A percentile compares a stretch with the other conserved stretches of the same genome.
Conservation (phyloP, 2,329 filamentous ascomycete genomes). For the Fusarium dimerum region DNA sequence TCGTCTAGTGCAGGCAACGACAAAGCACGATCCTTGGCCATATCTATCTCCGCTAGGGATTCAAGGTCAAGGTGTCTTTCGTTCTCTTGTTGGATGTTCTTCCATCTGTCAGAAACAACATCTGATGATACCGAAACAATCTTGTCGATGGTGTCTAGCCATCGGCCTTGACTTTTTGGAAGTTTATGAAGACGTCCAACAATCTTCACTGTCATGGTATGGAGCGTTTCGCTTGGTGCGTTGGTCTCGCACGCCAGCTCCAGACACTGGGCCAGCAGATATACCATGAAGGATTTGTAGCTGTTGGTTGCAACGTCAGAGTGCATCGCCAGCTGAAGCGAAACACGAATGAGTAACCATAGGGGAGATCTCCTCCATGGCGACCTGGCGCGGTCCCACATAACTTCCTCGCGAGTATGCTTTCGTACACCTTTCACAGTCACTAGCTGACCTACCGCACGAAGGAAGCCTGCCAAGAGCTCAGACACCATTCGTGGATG, state of each 20-base stretch:
- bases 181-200: constrained; percentile 13
- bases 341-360: constrained; percentile 57
- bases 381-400: constrained; percentile 35
- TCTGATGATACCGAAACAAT: constrained; percentile 1
- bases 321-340: constrained; percentile 41
- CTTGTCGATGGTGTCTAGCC: constrained; percentile 5
- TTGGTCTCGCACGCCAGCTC: neutral
- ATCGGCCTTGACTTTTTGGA: neutral
- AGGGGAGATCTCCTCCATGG: constrained; percentile 53
- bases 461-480: constrained; percentile 42
- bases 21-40: constrained; percentile 5
- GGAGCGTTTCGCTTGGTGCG: constrained; percentile 6
- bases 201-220: constrained; percentile 18
- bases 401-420: constrained; percentile 53
- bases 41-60: neutral
- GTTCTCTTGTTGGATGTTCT: neutral
- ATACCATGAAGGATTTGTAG: constrained; percentile 23
- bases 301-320: neutral
- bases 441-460: constrained; percentile 33
- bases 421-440: constrained; percentile 43
- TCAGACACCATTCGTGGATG: constrained; percentile 55
- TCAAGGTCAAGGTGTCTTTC: constrained; percentile 2
- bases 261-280: constrained; percentile 7
- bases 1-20: constrained; percentile 8
- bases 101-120: constrained; percentile 8